Evolutionary conservation across 1,284 basidiomycete species (phyloP), one percentile per base, ranked within the genome.

Genomic region (Leccinum subrobustum): DNA sequence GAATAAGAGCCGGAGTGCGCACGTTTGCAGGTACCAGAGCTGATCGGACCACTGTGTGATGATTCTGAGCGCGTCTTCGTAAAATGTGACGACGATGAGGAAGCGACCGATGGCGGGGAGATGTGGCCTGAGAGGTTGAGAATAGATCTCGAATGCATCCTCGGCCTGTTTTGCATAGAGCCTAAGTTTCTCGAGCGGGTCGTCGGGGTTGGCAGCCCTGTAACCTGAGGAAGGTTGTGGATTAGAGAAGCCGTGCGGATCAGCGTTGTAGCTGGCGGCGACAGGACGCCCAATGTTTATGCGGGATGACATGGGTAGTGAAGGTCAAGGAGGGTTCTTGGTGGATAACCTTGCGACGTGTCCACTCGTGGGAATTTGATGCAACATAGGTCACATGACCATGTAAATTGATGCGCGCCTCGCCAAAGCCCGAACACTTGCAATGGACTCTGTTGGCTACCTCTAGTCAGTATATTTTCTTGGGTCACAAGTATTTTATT

Each of bases 11-110:
- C 57, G 64, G n/a, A 20, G 31, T 23, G 60, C 62, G 20, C 31
- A 83, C 93, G 88, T 89, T 77, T 96, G 92, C 70, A 98, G 81
- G 76, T 97, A 98, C 93, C 95, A 98, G 57, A 96, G 85, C 78
- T 99, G 96, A 79, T 99, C 96, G 57, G 84, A 75, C 94, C 95
- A 98, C 76, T 98, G 96, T 9, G 95, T 94, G 63, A 93, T 65
- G 75, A 99, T 99, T 68, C 96, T 83, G 72, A 97, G 78, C 11
- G 96, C 94, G 75, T 99, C 96, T 81, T 99, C 96, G 74, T 96
- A 80, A 80, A 99, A 99, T 5, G 96, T 99, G 50, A 97, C 95
- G 59, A 99, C 95, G 75, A 99, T 99, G 66, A 99, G 79, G 79
- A 98, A 98, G 66, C 97, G 86, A 63, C 95, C 97, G 74, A 98